phyloP scores from a whole-genome alignment of 192 early-diverging fungal genomes.

The Jimgerdemannia lactiflua region DNA sequence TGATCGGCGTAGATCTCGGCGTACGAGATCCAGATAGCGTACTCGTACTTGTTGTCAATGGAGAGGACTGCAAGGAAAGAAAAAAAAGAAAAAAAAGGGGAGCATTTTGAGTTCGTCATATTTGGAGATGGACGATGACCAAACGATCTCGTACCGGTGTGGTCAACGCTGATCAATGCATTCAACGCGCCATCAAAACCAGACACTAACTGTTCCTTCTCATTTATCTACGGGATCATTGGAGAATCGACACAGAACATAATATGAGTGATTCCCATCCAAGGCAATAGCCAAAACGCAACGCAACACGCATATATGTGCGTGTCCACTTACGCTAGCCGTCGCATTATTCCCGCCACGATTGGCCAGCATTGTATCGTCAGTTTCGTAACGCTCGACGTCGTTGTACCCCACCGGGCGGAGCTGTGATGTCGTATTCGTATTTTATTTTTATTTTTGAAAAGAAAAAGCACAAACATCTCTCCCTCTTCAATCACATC shows the following conservation, averaged over 20 bases:
- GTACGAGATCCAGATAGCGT: constrained; percentile 84
- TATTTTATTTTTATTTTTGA: neutral
- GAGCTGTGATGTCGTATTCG: constrained; percentile 7
- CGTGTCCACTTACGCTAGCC: neutral
- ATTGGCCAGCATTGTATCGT: neutral
- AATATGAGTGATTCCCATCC: neutral
- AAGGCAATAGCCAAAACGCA: neutral
- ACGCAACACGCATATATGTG: neutral
- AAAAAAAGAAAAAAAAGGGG: neutral
- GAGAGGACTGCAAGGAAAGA: constrained; percentile 11
- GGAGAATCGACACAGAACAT: neutral
- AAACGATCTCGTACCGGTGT: neutral
- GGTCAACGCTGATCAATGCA: neutral
- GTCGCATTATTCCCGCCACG: neutral
- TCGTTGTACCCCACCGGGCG: constrained; percentile 23
- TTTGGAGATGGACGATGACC: neutral
- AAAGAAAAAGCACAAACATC: neutral
- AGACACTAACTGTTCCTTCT: neutral
- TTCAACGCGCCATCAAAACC: neutral
- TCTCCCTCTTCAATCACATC: neutral
- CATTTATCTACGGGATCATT: neutral
- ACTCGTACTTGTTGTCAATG: constrained; percentile 61
- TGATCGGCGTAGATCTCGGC: constrained; percentile 88
- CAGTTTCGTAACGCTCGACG: constrained; percentile 17
- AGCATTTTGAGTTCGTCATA: too few relatives aligned